These are phyloP conservation scores for Helminthosporium solani DNA, from an alignment of 2,329 filamentous ascomycete species.

Conservation along the genomic window DNA sequence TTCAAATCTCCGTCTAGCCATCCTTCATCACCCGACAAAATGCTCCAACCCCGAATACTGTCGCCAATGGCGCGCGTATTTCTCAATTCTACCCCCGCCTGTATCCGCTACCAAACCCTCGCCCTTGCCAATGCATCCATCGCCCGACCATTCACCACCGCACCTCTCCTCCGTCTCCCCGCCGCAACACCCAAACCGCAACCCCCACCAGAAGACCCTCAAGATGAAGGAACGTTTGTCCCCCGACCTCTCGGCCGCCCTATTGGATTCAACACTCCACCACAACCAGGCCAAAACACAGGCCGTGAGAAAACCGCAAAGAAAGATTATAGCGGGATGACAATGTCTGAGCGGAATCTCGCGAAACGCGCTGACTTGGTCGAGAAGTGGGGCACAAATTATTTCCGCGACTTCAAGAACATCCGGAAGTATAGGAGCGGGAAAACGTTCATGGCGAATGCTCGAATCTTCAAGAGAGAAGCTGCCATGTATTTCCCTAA, in stretches of 20 bases:
- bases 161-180: conserved; percentile 20
- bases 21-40: conserved; percentile 14
- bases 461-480: conserved; percentile 79
- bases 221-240: conserved; percentile 42
- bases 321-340: conserved; percentile 35
- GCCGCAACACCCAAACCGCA: conserved; percentile 12
- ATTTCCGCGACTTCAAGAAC: conserved; percentile 95
- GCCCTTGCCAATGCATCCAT: conserved; percentile 12
- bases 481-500: conserved; percentile 92
- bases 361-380: conserved; percentile 73
- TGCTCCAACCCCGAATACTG: conserved; percentile 37
- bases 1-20: not conserved
- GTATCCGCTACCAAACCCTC: conserved; percentile 17
- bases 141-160: conserved; percentile 28
- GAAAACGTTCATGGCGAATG: conserved; percentile 87
- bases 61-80: conserved; percentile 16
- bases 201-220: conserved; percentile 7
- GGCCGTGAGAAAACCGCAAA: conserved; percentile 60
- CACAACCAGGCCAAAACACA: conserved; percentile 76
- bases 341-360: conserved; percentile 58
- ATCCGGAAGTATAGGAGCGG: conserved; percentile 73
- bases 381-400: conserved; percentile 76
- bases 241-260: conserved; percentile 65
- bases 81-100: conserved; percentile 16
- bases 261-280: conserved; percentile 77